Conservation (phyloP, 257 asterid species). For the Fraxinus americana region DNA sequence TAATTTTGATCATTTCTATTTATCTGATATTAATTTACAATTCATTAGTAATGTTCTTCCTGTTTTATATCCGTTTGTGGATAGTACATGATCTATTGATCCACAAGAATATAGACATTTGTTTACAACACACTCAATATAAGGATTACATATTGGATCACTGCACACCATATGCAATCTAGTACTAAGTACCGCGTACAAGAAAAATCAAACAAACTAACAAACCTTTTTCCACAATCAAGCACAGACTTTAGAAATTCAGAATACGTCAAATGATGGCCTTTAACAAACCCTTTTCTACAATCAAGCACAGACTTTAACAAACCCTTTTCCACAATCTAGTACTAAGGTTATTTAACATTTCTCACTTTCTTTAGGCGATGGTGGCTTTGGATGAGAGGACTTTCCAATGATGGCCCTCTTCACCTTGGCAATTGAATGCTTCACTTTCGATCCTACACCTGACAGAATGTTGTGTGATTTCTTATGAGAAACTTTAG, state of each 20-base stretch:
- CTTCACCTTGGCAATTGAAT: constrained; percentile 87
- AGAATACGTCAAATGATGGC: constrained; percentile 14
- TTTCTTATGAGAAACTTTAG: constrained; percentile 63
- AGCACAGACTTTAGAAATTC: constrained; percentile 14
- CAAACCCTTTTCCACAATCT: too few relatives aligned
- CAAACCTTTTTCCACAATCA: constrained; percentile 17
- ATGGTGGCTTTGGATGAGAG: constrained; percentile 56
- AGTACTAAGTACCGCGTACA: constrained; percentile 3
- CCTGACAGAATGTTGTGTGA: constrained; percentile 78
- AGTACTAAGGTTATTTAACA: not conserved
- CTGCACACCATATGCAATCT: constrained; percentile 1
- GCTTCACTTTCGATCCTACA: constrained; percentile 88
- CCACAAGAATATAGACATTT: not conserved
- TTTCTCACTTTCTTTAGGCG: constrained; percentile 45
- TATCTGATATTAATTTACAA: not conserved
- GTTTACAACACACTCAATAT: not conserved
- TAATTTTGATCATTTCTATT: not conserved
- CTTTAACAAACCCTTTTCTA: too few relatives aligned
- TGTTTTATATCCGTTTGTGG: not conserved
- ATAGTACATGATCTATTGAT: not conserved
- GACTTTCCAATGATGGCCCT: constrained; percentile 81
- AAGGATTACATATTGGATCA: constrained; percentile 24
- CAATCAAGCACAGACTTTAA: too few relatives aligned
- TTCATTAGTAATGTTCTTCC: not conserved
- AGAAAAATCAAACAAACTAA: constrained; percentile 3